Evolutionary conservation across 2,329 filamentous ascomycete genomes (phyloP), one percentile per base, ranked within the genome.

Genomic region (Diplocarpon mali): DNA sequence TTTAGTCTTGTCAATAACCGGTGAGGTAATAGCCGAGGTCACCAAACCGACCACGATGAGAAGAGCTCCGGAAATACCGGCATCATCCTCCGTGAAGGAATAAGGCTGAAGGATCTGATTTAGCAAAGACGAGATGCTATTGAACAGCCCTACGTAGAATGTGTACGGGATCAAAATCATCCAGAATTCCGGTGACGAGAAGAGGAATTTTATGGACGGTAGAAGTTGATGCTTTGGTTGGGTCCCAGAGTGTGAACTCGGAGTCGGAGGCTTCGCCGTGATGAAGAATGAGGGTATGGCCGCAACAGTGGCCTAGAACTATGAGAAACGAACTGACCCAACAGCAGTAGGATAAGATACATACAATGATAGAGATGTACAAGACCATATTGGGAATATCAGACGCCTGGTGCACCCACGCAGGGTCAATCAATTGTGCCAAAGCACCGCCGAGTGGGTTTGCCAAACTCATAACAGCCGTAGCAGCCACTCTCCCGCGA

Each of bases 51-150:
- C 85, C 38, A 95, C 72, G 60, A 96, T 96, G 29, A 96, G 74
- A 8, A 96, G 65, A 0, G 85, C 92, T 52, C 92, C 92, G 10
- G 82, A 87, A 57, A 96, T 89, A 29, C 92, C 92, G 16, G 90
- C 85, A 45, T 95, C 74, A 52, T 83, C 82, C 62, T 94, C 83
- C 47, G 69, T 75, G 72, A 87, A 94, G 57, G 78, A 84, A 66
- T 95, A 90, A 0, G 92, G 92, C 32, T 76, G 69, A 52, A 96
- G 75, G 61, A 96, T 85, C 61, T 95, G 90, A 67, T 90, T 94
- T 9, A 96, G 72, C 1, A 96, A 76, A 1, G 84, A 84, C 40
- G 88, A 93, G 53, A 89, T 70, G 54, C 83, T 83, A 71, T 96
- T 96, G 78, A 98, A 98, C 68, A 92, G 82, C 57, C 84, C 88